Evolutionary conservation across 768 basidiomycete species (phyloP).

Genomic region (Russula virescens): DNA sequence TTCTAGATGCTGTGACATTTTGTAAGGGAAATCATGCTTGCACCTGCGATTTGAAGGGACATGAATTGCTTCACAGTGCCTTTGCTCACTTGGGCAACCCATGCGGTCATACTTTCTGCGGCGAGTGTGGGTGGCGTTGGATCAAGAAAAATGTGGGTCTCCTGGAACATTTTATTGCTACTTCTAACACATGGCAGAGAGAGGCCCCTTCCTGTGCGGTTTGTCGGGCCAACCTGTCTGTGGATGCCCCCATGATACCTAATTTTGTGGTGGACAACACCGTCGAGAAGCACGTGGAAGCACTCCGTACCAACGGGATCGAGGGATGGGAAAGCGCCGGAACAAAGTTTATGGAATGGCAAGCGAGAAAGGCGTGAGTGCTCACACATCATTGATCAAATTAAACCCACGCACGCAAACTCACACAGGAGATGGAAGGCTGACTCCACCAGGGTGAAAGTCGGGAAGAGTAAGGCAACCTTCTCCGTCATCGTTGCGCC

Average conservation of each 20-base stretch:
- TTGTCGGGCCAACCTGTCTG: slow-evolving; percentile 48
- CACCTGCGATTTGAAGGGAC: background rate
- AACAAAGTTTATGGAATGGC: slow-evolving; percentile 45
- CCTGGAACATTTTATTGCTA: background rate
- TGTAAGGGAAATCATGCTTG: slow-evolving; percentile 39
- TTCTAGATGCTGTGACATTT: slow-evolving; percentile 61
- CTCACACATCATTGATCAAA: slow-evolving; percentile 12
- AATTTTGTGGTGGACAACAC: slow-evolving; percentile 58
- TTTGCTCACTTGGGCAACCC: slow-evolving; percentile 59
- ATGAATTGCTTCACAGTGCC: slow-evolving; percentile 38
- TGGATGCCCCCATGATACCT: slow-evolving; percentile 47
- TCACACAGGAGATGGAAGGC: slow-evolving; percentile 19
- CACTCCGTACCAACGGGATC: slow-evolving; percentile 41
- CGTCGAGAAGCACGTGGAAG: slow-evolving; percentile 53
- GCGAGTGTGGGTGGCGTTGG: slow-evolving; percentile 61
- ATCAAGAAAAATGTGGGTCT: slow-evolving; percentile 44
- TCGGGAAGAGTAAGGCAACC: background rate
- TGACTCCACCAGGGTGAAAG: background rate
- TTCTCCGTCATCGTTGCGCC: background rate
- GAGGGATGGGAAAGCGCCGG: slow-evolving; percentile 52
- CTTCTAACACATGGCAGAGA: slow-evolving; percentile 29
- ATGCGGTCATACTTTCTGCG: slow-evolving; percentile 72
- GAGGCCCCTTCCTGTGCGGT: slow-evolving; percentile 48
- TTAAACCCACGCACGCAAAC: slow-evolving; percentile 7
- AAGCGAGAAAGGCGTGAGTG: slow-evolving; percentile 47